These are phyloP conservation scores for Geum urbanum DNA, from an alignment of 306 rosid species.

Conservation along the genomic window DNA sequence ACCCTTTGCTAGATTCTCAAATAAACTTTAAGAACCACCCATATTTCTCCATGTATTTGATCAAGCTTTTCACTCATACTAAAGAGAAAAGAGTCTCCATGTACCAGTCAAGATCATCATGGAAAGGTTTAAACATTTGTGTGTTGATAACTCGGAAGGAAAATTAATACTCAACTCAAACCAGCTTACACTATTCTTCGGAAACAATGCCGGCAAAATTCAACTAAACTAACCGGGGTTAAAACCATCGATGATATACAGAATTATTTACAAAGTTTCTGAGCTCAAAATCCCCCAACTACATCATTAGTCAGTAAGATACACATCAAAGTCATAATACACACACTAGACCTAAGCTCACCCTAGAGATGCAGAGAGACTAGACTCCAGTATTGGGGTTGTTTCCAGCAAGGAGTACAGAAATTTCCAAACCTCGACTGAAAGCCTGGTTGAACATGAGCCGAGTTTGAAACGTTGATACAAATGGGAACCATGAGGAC, in stretches of 20 bases:
- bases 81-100: neutral
- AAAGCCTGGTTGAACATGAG: slow-evolving; percentile 98
- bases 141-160: neutral
- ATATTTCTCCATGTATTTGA: neutral
- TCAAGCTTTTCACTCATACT: no score
- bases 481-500: slow-evolving; percentile 87
- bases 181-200: neutral
- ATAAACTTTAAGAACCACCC: neutral
- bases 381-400: slow-evolving; percentile 66
- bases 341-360: neutral
- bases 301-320: neutral
- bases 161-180: neutral
- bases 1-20: no score
- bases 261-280: neutral
- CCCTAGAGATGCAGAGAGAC: neutral
- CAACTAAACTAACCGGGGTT: neutral
- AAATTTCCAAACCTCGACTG: slow-evolving; percentile 89
- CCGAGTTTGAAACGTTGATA: slow-evolving; percentile 87
- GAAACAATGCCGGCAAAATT: neutral
- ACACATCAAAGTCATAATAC: neutral
- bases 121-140: neutral
- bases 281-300: neutral
- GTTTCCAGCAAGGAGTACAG: slow-evolving; percentile 88
- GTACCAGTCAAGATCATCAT: neutral
- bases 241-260: neutral